phyloP scores from a whole-genome alignment of 1,139 yeast genomes.

The Yamadazyma epiphylla region DNA sequence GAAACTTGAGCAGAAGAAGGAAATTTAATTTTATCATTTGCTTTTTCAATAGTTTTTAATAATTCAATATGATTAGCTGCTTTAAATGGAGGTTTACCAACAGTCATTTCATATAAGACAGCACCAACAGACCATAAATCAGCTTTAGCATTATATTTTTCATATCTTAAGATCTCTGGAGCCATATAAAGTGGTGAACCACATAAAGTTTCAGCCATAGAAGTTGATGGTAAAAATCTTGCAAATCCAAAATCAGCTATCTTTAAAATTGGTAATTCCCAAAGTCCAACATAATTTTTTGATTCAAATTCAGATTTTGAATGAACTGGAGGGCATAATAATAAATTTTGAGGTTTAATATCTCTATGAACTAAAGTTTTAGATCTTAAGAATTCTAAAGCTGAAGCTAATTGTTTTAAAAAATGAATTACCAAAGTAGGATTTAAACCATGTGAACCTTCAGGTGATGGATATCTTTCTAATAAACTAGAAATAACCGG shows the following conservation, averaged over 20 bases:
- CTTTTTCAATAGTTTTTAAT: slow-evolving; percentile 75
- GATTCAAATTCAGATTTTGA: slow-evolving; percentile 56
- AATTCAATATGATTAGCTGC: slow-evolving; percentile 92
- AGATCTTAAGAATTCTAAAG: slow-evolving; percentile 74
- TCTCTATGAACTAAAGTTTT: slow-evolving; percentile 90
- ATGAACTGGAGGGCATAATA: slow-evolving; percentile 72
- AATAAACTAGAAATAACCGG: slow-evolving; percentile 77
- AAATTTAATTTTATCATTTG: slow-evolving; percentile 72
- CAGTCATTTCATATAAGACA: slow-evolving; percentile 89
- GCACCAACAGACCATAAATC: slow-evolving; percentile 99
- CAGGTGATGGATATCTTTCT: slow-evolving; percentile 80
- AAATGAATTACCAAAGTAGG: slow-evolving; percentile 78
- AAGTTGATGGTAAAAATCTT: slow-evolving; percentile 83
- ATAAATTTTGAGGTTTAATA: slow-evolving; percentile 87
- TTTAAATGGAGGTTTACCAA: slow-evolving; percentile 91
- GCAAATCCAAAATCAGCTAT: slow-evolving; percentile 99
- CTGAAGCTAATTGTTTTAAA: slow-evolving; percentile 80
- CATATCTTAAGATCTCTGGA: slow-evolving; percentile 90
- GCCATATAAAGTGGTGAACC: slow-evolving; percentile 99
- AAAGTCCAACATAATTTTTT: slow-evolving; percentile 65
- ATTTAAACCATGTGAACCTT: slow-evolving; percentile 73
- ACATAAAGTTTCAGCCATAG: slow-evolving; percentile 94
- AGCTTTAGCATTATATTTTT: slow-evolving; percentile 94
- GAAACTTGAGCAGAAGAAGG: slow-evolving; percentile 62
- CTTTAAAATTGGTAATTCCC: slow-evolving; percentile 86